Conservation (phyloP, 305 asterid genomes). For the Nicotiana rustica region DNA sequence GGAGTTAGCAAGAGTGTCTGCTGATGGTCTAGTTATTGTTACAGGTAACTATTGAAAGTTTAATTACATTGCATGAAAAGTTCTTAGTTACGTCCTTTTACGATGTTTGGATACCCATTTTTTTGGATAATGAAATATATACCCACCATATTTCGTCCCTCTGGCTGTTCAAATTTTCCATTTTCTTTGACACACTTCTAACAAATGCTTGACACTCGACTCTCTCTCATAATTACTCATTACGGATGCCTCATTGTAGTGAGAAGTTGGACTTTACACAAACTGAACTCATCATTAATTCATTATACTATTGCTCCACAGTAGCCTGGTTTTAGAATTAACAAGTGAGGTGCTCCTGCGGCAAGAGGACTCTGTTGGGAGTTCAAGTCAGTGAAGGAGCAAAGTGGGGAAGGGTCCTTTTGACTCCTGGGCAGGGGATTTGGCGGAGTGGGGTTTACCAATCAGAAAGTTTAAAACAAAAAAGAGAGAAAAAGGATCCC, state of each 20-base stretch:
- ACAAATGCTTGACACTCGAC: conserved; percentile 7
- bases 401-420: conserved; percentile 17
- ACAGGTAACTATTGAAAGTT: conserved; percentile 42
- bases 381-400: conserved; percentile 15
- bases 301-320: background rate
- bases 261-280: background rate
- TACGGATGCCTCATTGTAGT: conserved; percentile 10
- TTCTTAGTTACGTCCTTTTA: background rate
- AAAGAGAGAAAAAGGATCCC: background rate
- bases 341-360: background rate
- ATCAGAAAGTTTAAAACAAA: background rate
- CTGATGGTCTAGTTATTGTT: conserved; percentile 52
- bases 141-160: background rate
- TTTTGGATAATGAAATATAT: background rate
- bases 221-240: background rate
- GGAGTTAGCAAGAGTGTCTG: conserved; percentile 59
- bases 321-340: conserved; percentile 1
- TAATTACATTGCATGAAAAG: conserved; percentile 1
- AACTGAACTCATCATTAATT: background rate
- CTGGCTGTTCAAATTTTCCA: background rate
- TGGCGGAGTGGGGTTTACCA: background rate
- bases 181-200: background rate
- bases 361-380: conserved; percentile 23
- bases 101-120: background rate
- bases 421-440: conserved; percentile 3